phyloP scores from a whole-genome alignment of 176 grass and related monocot genomes.

The Echinochloa phyllopogon region DNA sequence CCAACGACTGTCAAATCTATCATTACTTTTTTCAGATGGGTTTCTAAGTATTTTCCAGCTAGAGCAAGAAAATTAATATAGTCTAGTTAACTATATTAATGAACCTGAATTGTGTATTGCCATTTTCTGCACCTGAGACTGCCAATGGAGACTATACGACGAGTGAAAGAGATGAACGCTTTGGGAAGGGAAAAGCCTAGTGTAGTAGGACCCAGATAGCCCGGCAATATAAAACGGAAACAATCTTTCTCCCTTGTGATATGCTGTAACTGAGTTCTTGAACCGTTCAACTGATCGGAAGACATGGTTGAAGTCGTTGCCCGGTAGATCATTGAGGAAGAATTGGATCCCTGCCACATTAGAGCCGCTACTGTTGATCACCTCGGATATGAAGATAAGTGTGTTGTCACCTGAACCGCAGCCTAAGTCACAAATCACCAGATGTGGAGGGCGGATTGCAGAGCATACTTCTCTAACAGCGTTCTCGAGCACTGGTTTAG shows the following conservation, averaged over 20 bases:
- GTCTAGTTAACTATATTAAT: too few species aligned
- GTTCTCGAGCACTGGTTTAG: neutral
- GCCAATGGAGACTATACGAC: constrained; percentile 12
- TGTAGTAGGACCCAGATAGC: constrained; percentile 50
- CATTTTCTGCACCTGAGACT: neutral
- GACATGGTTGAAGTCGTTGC: constrained; percentile 57
- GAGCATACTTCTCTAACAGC: constrained; percentile 14
- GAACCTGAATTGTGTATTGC: neutral
- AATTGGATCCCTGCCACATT: constrained; percentile 44
- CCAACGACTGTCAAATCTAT: too few species aligned
- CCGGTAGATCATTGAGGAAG: constrained; percentile 56
- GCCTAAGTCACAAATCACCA: constrained; percentile 48
- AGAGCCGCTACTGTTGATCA: neutral
- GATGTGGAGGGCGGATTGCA: constrained; percentile 8
- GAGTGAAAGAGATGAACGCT: too few species aligned
- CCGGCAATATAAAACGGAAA: constrained; percentile 39
- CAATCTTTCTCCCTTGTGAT: neutral
- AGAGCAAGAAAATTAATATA: too few species aligned
- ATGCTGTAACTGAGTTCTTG: neutral
- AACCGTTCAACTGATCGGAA: constrained; percentile 26
- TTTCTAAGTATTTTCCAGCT: too few species aligned
- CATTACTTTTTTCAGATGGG: too few species aligned
- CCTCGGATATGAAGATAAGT: constrained; percentile 33
- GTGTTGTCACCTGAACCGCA: constrained; percentile 48
- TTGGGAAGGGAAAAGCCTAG: constrained; percentile 42